Conservation (phyloP, 78 protist species). For the Isochrysis galbana region DNA sequence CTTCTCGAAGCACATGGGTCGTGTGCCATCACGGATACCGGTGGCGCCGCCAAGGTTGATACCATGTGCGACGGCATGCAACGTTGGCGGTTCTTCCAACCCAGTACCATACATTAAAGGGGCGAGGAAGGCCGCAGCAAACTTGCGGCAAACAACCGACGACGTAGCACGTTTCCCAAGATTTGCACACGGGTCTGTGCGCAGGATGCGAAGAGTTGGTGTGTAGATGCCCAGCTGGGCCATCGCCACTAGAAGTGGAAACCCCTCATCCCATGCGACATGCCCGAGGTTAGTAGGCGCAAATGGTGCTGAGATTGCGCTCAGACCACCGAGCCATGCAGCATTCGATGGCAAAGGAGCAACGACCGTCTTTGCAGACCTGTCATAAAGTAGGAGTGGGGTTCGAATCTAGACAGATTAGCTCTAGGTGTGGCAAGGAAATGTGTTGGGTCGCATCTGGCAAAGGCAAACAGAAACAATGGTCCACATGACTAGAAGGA, state of each 20-base stretch:
- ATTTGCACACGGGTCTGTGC: not conserved
- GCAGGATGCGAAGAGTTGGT: not conserved
- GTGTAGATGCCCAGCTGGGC: conserved; percentile 6
- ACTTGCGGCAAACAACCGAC: not conserved
- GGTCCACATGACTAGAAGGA: too few relatives aligned
- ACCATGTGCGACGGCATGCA: not conserved
- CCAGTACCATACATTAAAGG: not conserved
- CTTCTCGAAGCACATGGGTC: not conserved
- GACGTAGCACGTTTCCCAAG: not conserved
- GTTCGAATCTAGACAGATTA: too few relatives aligned
- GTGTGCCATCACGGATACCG: too few relatives aligned
- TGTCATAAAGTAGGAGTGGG: too few relatives aligned
- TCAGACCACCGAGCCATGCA: not conserved
- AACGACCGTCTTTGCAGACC: not conserved
- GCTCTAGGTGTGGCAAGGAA: too few relatives aligned
- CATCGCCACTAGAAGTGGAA: not conserved
- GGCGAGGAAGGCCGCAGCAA: not conserved
- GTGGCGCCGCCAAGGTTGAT: not conserved
- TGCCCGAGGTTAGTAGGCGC: conserved; percentile 7
- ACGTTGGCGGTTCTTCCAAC: not conserved
- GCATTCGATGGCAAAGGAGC: not conserved
- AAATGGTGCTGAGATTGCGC: not conserved
- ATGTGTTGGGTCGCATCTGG: too few relatives aligned
- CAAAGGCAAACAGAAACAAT: too few relatives aligned
- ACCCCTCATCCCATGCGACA: conserved; percentile 7